A percentile compares a stretch with the other conserved stretches of the same genome.
Evolutionary conservation across 768 basidiomycete genomes (phyloP).

Genomic region (Lanmaoa rubissima): DNA sequence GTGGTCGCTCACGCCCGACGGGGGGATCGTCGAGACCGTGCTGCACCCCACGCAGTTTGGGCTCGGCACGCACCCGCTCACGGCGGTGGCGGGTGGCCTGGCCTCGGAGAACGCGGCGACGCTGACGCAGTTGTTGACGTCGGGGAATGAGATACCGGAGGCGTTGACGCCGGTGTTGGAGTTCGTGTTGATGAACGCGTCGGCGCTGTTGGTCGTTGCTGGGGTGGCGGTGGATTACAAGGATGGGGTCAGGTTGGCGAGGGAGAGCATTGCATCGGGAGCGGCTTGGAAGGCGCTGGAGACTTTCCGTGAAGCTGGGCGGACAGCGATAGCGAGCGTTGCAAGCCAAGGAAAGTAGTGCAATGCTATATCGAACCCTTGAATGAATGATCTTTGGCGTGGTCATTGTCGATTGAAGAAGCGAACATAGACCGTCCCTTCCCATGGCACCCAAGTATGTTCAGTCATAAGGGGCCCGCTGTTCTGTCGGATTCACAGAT

Average conservation of each 20-base stretch:
- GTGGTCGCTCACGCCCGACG: slow-evolving; percentile 72
- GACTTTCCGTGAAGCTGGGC: slow-evolving; percentile 46
- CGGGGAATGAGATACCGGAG: slow-evolving; percentile 53
- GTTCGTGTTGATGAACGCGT: slow-evolving; percentile 89
- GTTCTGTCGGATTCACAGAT: no score
- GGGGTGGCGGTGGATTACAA: slow-evolving; percentile 68
- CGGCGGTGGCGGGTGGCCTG: slow-evolving; percentile 66
- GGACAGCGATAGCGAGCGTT: neutral
- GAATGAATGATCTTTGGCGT: neutral
- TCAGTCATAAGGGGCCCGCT: no score
- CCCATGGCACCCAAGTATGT: no score
- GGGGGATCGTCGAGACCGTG: slow-evolving; percentile 56
- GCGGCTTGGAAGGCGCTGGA: slow-evolving; percentile 58
- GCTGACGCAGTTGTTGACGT: slow-evolving; percentile 61
- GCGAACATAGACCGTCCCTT: no score
- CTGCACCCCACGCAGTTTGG: slow-evolving; percentile 80
- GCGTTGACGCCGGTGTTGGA: slow-evolving; percentile 65
- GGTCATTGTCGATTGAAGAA: no score
- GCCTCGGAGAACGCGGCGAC: slow-evolving; percentile 80
- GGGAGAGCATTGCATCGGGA: slow-evolving; percentile 56
- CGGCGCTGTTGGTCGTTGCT: slow-evolving; percentile 83
- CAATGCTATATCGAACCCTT: neutral
- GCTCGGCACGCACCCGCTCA: slow-evolving; percentile 64
- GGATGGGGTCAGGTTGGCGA: slow-evolving; percentile 69
- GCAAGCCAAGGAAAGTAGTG: neutral